Evolutionary conservation across 306 rosid genomes (phyloP).

Genomic region (Spatholobus suberectus): DNA sequence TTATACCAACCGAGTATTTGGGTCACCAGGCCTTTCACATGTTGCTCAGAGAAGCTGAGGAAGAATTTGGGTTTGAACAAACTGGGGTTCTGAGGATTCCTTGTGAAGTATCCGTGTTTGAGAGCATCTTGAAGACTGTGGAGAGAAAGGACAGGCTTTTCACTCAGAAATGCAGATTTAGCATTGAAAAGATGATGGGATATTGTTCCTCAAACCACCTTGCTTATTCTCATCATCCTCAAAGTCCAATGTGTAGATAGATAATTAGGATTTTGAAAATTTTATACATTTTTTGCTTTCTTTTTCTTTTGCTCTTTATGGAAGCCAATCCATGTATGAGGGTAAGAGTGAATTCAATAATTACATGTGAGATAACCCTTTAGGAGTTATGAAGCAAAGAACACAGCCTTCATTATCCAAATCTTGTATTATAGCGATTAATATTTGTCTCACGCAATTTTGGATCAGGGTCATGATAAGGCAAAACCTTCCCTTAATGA

Average conservation of each 20-base stretch:
- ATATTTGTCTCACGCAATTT: conserved; percentile 9
- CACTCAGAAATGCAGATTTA: conserved; percentile 49
- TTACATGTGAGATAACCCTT: conserved; percentile 35
- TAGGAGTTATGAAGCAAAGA: conserved; percentile 34
- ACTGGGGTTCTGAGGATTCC: conserved; percentile 86
- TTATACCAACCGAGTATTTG: conserved; percentile 78
- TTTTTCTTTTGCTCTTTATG: conserved; percentile 41
- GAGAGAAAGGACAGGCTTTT: conserved; percentile 58
- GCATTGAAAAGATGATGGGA: conserved; percentile 50
- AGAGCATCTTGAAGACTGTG: conserved; percentile 72
- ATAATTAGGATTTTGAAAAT: conserved; percentile 17
- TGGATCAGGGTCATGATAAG: not conserved
- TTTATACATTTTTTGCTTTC: conserved; percentile 11
- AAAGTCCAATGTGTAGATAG: conserved; percentile 90
- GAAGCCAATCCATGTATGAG: conserved; percentile 46
- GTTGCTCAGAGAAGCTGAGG: conserved; percentile 86
- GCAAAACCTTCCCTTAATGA: not conserved
- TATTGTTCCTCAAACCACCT: conserved; percentile 58
- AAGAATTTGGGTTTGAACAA: conserved; percentile 92
- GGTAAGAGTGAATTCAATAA: conserved; percentile 36
- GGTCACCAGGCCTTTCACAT: conserved; percentile 72
- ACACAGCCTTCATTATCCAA: conserved; percentile 30
- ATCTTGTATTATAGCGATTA: not conserved
- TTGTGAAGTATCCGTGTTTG: conserved; percentile 76
- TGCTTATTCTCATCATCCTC: conserved; percentile 67